Base-by-base conservation (phyloP, 2,329 filamentous ascomycete genomes). In the Aureobasidium lini region DNA sequence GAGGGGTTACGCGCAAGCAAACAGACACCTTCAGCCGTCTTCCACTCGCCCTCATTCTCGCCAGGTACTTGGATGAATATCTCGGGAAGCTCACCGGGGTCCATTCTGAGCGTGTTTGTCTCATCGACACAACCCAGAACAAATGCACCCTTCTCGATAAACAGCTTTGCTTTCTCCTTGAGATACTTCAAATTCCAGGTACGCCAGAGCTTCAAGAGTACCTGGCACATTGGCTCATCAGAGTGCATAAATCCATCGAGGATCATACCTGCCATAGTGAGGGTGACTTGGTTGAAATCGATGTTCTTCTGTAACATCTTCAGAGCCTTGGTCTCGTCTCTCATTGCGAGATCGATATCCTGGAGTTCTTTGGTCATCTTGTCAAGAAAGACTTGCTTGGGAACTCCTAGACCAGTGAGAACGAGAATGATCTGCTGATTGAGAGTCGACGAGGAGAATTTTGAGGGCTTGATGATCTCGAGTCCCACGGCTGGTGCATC, bases 401-500 rank as follows among this genome's bases (percentile, higher is more conserved):
- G 75, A 1, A 97, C 85, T 0, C 90, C 90, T 0, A 96, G 81
- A 4, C 84, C 79, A 13, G 88, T 89, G 0, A 99, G 76, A n/a
- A 97, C 87, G 1, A 86, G 78, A 59, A 99, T 96, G 1, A 92
- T 85, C 70, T 99, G 94, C 34, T 92, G 84, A 66, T 99, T 99
- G 46, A 99, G 79, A 3, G 86, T 89, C 1, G 93, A 90, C 2
- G 83, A 81, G 1, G 90, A 86, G 67, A 85, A 89, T 1, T 84
- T 81, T 1, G 94, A 93, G 62, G 85, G 86, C 23, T 89, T 84
- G 63, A 96, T 90, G 59, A 99, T 88, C 70, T 99, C 94, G 0
- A 99, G 77, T 2, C 84, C 84, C 46, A 86, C 84, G 66, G 87
- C 86, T 3, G 76, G 72, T 0, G 89, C 83, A 18, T 81, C 78